These are phyloP conservation scores for Anisogramma anomala DNA, from an alignment of 2,329 filamentous ascomycete genomes.

Conservation along the genomic window DNA sequence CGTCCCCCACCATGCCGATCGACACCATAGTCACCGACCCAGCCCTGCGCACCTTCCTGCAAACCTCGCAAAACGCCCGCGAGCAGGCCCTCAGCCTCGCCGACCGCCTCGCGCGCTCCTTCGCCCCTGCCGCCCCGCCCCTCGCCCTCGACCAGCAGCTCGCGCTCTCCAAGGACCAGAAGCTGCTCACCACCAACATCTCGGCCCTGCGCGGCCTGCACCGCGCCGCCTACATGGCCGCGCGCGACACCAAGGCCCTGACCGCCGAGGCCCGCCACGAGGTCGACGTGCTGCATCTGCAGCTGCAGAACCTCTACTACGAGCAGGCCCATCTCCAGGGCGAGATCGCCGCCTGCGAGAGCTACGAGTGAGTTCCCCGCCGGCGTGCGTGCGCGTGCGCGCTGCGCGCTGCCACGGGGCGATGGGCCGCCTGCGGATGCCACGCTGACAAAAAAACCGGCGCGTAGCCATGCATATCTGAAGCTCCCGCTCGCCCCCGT, in stretches of 20 bases:
- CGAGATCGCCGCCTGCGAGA: constrained; percentile 83
- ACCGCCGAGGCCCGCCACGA: constrained; percentile 83
- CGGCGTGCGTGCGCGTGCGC: no score
- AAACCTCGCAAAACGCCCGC: constrained; percentile 61
- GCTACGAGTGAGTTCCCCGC: constrained; percentile 71
- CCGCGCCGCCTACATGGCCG: constrained; percentile 66
- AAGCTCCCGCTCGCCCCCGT: constrained; percentile 73
- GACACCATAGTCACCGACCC: constrained; percentile 51
- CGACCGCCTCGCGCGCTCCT: constrained; percentile 36
- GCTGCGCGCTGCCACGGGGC: no score
- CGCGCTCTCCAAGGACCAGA: constrained; percentile 64
- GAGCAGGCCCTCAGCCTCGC: constrained; percentile 59
- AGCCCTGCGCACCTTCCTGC: constrained; percentile 55
- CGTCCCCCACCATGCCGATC: constrained; percentile 34
- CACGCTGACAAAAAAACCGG: background rate
- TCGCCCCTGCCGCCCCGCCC: constrained; percentile 30
- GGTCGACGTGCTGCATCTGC: constrained; percentile 81
- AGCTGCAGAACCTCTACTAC: constrained; percentile 92
- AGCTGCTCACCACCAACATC: constrained; percentile 66
- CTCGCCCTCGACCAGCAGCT: constrained; percentile 38
- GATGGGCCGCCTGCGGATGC: background rate
- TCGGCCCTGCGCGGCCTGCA: constrained; percentile 74
- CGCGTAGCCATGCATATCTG: constrained; percentile 79
- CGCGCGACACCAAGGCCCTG: constrained; percentile 72
- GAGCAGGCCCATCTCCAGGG: constrained; percentile 84